A percentile compares a stretch with the other conserved stretches of the same genome.
phyloP scores from a whole-genome alignment of 2,329 filamentous ascomycete species.

The Biscogniauxia mediterranea region DNA sequence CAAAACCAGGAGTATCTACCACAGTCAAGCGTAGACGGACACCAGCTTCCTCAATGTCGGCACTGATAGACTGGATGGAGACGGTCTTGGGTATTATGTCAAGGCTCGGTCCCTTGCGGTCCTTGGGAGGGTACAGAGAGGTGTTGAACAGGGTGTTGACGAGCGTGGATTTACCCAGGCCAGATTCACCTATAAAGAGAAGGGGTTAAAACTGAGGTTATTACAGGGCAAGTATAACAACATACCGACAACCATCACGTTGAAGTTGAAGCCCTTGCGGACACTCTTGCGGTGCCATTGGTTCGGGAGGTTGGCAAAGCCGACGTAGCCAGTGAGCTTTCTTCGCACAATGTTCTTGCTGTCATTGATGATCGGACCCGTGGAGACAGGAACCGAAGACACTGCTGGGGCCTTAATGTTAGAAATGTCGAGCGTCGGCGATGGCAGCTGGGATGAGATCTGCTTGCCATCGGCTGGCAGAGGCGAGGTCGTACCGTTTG shows the following conservation, averaged over 20 bases:
- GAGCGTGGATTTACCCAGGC: constrained; percentile 96
- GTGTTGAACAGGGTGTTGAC: constrained; percentile 99
- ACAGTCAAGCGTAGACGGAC: constrained; percentile 95
- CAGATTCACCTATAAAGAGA: constrained; percentile 78
- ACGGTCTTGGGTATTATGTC: constrained; percentile 99
- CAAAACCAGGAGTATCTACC: constrained; percentile 96
- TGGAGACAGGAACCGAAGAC: constrained; percentile 38
- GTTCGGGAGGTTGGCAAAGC: constrained; percentile 97
- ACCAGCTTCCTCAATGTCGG: constrained; percentile 97
- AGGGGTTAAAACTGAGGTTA: constrained; percentile 8
- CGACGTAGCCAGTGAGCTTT: constrained; percentile 97
- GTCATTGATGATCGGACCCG: constrained; percentile 57
- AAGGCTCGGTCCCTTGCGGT: constrained; percentile 94
- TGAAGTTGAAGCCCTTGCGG: constrained; percentile 99
- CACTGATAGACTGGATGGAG: constrained; percentile 90
- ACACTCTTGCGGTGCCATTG: constrained; percentile 99
- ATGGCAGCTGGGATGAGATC: constrained; percentile 42
- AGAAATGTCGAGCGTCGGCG: constrained; percentile 38
- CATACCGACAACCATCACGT: constrained; percentile 99
- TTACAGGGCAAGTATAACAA: neutral
- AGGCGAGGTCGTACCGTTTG: constrained; percentile 38
- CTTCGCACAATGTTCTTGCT: constrained; percentile 95
- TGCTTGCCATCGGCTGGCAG: constrained; percentile 45
- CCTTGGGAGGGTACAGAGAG: constrained; percentile 95
- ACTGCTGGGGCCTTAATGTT: constrained; percentile 29